Evolutionary conservation across 768 basidiomycete genomes (phyloP).

Genomic region (Phylloporus arenicola): DNA sequence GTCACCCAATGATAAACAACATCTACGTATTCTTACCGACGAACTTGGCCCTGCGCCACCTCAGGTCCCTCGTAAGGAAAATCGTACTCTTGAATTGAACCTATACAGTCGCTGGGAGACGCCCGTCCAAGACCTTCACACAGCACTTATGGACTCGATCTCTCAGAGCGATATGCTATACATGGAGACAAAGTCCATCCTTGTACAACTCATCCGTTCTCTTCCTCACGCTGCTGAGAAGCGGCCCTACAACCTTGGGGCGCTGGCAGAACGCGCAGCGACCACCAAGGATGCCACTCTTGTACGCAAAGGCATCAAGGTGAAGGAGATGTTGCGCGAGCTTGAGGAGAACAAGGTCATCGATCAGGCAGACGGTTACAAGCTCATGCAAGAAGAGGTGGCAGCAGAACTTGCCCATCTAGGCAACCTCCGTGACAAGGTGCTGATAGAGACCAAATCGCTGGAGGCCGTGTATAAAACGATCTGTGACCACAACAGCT

Average conservation of each 20-base stretch:
- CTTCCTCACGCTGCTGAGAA: constrained; percentile 80
- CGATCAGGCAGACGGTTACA: constrained; percentile 77
- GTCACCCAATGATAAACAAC: constrained; percentile 98
- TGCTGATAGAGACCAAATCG: constrained; percentile 83
- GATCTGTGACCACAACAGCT: constrained; percentile 98
- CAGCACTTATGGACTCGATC: constrained; percentile 93
- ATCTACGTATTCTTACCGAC: constrained; percentile 92
- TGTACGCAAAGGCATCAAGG: constrained; percentile 97
- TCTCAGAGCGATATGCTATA: constrained; percentile 98
- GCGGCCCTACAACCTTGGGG: constrained; percentile 82
- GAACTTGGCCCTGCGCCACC: constrained; percentile 90
- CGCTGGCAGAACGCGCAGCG: constrained; percentile 90
- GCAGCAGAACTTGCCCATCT: constrained; percentile 92
- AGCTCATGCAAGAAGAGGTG: constrained; percentile 97
- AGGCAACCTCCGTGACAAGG: constrained; percentile 95
- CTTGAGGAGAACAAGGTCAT: constrained; percentile 87
- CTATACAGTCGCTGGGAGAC: constrained; percentile 99
- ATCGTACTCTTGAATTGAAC: constrained; percentile 84
- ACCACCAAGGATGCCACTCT: constrained; percentile 96
- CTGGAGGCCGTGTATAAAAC: constrained; percentile 99
- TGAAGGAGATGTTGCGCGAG: constrained; percentile 98
- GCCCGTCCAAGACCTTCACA: constrained; percentile 95
- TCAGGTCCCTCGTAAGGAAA: constrained; percentile 98
- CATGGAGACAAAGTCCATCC: constrained; percentile 99
- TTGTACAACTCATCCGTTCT: constrained; percentile 95